Evolutionary conservation across 2,329 filamentous ascomycete species (phyloP).

Genomic region (Arthroderma uncinatum): DNA sequence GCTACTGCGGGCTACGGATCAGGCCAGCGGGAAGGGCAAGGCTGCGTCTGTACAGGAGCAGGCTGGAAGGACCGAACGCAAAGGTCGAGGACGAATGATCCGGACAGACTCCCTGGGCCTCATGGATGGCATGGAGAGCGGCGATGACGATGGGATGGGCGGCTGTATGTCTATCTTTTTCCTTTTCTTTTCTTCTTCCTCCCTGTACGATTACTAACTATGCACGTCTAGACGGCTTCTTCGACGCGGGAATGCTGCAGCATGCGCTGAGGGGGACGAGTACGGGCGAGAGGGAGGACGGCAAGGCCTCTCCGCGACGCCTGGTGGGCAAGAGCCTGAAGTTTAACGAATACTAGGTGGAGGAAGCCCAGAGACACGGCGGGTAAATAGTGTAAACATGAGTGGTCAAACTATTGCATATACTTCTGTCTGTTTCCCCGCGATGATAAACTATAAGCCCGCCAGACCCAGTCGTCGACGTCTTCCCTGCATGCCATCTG

Average conservation of each 20-base stretch:
- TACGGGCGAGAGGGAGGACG: constrained; percentile 26
- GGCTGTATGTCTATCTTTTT: constrained; percentile 61
- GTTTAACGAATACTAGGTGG: constrained; percentile 35
- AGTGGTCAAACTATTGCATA: neutral
- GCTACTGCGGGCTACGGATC: constrained; percentile 59
- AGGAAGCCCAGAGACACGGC: constrained; percentile 7
- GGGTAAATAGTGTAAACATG: neutral
- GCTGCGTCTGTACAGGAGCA: constrained; percentile 53
- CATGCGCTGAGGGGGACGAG: constrained; percentile 63
- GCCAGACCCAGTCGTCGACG: neutral
- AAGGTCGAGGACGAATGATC: constrained; percentile 54
- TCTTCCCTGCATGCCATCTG: neutral
- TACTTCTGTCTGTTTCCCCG: neutral
- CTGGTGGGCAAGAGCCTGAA: constrained; percentile 40
- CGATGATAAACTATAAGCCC: neutral
- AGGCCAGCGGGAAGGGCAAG: constrained; percentile 35
- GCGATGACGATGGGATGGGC: constrained; percentile 78
- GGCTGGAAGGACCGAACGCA: constrained; percentile 30
- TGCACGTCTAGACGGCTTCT: constrained; percentile 67
- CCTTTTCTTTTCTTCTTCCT: constrained; percentile 10
- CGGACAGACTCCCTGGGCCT: constrained; percentile 37
- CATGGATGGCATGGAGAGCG: constrained; percentile 43
- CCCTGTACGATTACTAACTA: constrained; percentile 9
- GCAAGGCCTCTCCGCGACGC: constrained; percentile 29
- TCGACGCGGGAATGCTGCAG: constrained; percentile 88